phyloP scores from a whole-genome alignment of 2,329 filamentous ascomycete genomes.

The Aspergillus glaucus region DNA sequence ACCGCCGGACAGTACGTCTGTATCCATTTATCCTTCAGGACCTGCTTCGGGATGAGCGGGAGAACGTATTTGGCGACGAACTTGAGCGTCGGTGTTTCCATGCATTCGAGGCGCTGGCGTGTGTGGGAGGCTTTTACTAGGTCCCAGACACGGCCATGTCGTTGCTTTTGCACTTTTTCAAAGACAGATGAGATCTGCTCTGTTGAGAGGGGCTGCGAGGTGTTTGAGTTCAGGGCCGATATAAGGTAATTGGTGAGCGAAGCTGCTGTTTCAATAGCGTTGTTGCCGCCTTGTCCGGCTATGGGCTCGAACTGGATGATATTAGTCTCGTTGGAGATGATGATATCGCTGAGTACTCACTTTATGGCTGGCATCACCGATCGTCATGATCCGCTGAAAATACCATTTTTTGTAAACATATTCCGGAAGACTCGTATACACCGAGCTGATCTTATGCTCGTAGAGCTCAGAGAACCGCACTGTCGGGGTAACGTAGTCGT shows the following conservation, averaged over 20 bases:
- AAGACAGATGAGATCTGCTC: conserved; percentile 4
- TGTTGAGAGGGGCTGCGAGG: conserved; percentile 2
- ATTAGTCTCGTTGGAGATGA: not conserved
- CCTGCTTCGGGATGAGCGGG: conserved; percentile 1
- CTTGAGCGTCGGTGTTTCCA: conserved; percentile 10
- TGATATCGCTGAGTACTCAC: not conserved
- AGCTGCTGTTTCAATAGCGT: conserved; percentile 14
- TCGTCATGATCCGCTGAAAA: conserved; percentile 10
- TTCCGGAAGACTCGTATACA: conserved; percentile 12
- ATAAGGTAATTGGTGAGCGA: conserved; percentile 12
- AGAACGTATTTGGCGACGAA: conserved; percentile 7
- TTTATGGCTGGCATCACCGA: conserved; percentile 13
- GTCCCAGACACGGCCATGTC: conserved; percentile 6
- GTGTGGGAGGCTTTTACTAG: conserved; percentile 9
- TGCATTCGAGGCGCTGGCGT: conserved; percentile 11
- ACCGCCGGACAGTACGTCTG: conserved; percentile 2
- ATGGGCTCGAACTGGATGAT: conserved; percentile 9
- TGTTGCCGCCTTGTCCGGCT: conserved; percentile 15
- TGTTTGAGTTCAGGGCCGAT: not conserved
- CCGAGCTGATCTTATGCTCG: conserved; percentile 8
- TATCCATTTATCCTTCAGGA: conserved; percentile 1
- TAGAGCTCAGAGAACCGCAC: conserved; percentile 18
- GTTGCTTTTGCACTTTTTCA: conserved; percentile 7
- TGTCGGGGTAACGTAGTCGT: conserved; percentile 12
- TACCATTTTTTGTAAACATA: conserved; percentile 15